A percentile compares a stretch with the other conserved stretches of the same genome.
These are phyloP conservation scores for Phaeosphaeria sp. DNA, from an alignment of 2,329 filamentous ascomycete species.

Conservation along the genomic window DNA sequence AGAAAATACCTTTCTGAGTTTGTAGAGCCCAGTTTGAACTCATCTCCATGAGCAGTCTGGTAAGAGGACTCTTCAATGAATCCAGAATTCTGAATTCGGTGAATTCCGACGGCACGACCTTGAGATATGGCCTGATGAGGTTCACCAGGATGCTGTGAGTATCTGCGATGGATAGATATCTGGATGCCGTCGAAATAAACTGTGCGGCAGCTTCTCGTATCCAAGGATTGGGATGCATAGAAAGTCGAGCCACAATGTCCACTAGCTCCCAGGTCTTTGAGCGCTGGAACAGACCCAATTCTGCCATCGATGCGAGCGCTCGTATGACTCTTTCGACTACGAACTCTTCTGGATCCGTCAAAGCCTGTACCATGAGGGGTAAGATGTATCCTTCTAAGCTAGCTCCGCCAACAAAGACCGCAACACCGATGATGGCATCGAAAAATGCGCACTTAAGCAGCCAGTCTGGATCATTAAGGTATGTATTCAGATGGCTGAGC, in stretches of 20 bases:
- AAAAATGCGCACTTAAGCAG: slow-evolving; percentile 96
- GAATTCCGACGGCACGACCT: slow-evolving; percentile 72
- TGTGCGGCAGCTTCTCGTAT: slow-evolving; percentile 88
- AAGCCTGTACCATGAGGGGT: slow-evolving; percentile 91
- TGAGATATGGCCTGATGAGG: slow-evolving; percentile 81
- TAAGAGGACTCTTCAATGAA: slow-evolving; percentile 80
- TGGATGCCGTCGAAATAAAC: slow-evolving; percentile 79
- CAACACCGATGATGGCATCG: slow-evolving; percentile 91
- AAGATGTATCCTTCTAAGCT: slow-evolving; percentile 95
- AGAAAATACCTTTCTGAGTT: slow-evolving; percentile 82
- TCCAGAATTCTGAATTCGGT: slow-evolving; percentile 79
- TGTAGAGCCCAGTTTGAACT: slow-evolving; percentile 86
- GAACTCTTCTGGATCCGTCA: slow-evolving; percentile 91
- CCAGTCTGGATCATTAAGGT: slow-evolving; percentile 96
- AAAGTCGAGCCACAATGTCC: slow-evolving; percentile 81
- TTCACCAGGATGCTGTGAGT: slow-evolving; percentile 83
- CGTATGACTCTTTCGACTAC: slow-evolving; percentile 91
- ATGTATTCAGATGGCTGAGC: slow-evolving; percentile 93
- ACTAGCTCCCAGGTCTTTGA: slow-evolving; percentile 87
- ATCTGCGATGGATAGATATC: slow-evolving; percentile 79
- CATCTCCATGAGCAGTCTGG: slow-evolving; percentile 82
- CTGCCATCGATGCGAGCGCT: slow-evolving; percentile 86
- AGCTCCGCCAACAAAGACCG: slow-evolving; percentile 85
- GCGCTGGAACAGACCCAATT: slow-evolving; percentile 84
- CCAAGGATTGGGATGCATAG: slow-evolving; percentile 94